Evolutionary conservation across 805 yeast genomes (phyloP).

Genomic region (Myxozyma melibiosi): DNA sequence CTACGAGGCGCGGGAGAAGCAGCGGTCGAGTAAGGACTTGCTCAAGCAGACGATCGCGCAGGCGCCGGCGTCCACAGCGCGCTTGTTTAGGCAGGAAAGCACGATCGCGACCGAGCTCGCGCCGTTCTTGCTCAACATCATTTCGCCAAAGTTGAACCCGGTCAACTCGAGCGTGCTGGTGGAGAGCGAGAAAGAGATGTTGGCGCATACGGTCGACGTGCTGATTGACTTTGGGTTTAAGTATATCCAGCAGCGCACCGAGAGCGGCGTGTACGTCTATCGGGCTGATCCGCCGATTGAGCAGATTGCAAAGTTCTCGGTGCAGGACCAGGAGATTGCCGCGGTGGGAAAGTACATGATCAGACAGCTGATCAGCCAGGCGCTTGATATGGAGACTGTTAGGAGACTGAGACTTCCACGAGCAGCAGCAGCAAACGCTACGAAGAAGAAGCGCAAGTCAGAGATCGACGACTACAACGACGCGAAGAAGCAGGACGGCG

Average conservation of each 20-base stretch:
- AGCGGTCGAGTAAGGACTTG: slow-evolving; percentile 40
- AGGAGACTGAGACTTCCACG: background rate
- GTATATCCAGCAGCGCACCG: slow-evolving; percentile 37
- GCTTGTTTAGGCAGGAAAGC: slow-evolving; percentile 20
- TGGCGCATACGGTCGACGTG: slow-evolving; percentile 31
- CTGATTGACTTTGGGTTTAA: slow-evolving; percentile 36
- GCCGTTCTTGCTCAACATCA: slow-evolving; percentile 39
- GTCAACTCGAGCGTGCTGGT: slow-evolving; percentile 19
- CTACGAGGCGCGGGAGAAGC: slow-evolving; percentile 37
- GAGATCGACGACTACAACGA: background rate
- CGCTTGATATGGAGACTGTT: background rate
- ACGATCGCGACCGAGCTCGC: slow-evolving; percentile 38
- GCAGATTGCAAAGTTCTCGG: slow-evolving; percentile 31
- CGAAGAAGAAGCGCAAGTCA: background rate
- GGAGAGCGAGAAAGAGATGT: slow-evolving; percentile 8
- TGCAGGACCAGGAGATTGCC: slow-evolving; percentile 14
- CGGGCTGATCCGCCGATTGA: slow-evolving; percentile 45
- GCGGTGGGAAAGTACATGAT: slow-evolving; percentile 18
- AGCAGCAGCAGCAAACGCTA: background rate
- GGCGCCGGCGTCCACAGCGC: slow-evolving; percentile 25
- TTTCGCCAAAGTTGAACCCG: slow-evolving; percentile 37
- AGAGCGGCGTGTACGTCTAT: slow-evolving; percentile 38
- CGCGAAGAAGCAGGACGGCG: background rate
- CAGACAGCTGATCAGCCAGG: slow-evolving; percentile 23
- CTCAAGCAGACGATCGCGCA: slow-evolving; percentile 36